Base-by-base conservation (phyloP, 257 asterid species). In the Rauvolfia tetraphylla region DNA sequence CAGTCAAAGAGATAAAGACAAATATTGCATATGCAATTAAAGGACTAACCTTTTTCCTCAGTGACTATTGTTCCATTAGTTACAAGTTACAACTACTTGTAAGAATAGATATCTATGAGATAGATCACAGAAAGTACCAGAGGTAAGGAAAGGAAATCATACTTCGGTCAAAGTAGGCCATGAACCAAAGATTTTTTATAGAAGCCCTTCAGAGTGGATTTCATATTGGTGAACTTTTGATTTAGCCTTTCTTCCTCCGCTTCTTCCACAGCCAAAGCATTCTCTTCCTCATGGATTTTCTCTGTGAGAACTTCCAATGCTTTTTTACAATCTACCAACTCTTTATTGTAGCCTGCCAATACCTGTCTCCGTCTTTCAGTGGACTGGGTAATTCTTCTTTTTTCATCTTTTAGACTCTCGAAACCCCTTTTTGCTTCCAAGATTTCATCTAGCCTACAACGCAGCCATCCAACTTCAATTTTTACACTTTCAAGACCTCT, bases 401-500 rank as follows among this genome's bases (percentile, higher is more conserved):
- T 65, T 20, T 65, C 48, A 46, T 65, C 71, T 65, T 65, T 65
- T 9, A 65, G 39, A 18, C 48, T 65, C 14, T 65, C 34, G 29
- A 34, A 34, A 65, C 46, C 48, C 44, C 7, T 38, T 65, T 65
- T 65, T 65, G 71, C 71, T 11, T 36, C 48, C 71, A 65, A 20
- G 34, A 65, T 65, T 36, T 65, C 46, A 7, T 17, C 17, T 9
- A 65, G 23, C 71, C 48, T 65, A 10, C 2, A 17, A 20, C 33
- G 71, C 27, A 65, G 71, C 71, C 71, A 65, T 36, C 48, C 48
- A 7, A 65, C 13, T 33, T 78, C 77, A 39, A 78, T 31, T 33
- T 71, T 71, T 39, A 58, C 72, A 29, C 38, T 41, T 53, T 78
- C 65, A 29, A 78, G 77, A 31, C 71, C 76, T 31, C 46, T 58